These are phyloP conservation scores for Tricholoma bakamatsutake DNA, from an alignment of 768 basidiomycete genomes.

Conservation along the genomic window DNA sequence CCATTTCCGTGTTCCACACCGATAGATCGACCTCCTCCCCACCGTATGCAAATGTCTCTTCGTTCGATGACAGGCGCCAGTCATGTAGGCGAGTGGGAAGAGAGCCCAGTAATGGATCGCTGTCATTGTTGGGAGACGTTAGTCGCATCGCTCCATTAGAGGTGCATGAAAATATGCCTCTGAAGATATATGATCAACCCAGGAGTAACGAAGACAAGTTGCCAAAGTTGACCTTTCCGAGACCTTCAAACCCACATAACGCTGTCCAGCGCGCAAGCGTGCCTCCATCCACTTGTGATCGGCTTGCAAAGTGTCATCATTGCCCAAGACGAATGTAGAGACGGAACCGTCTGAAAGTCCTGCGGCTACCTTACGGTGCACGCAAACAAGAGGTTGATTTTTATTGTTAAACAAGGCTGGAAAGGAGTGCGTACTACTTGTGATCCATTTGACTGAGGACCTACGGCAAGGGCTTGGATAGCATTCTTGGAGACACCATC, in stretches of 20 bases:
- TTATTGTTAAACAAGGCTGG: not conserved
- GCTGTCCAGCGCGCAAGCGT: conserved; percentile 43
- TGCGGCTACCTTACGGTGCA: conserved; percentile 49
- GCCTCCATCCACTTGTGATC: conserved; percentile 59
- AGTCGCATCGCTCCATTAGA: conserved; percentile 67
- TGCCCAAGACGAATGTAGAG: conserved; percentile 36
- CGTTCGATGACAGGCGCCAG: conserved; percentile 54
- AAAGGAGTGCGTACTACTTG: conserved; percentile 32
- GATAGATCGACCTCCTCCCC: conserved; percentile 86
- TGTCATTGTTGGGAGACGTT: conserved; percentile 27
- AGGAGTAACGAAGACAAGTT: not conserved
- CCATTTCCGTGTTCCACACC: conserved; percentile 65
- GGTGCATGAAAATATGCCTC: conserved; percentile 63
- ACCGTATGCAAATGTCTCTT: conserved; percentile 66
- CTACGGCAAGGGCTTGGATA: conserved; percentile 26
- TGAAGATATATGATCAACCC: conserved; percentile 14
- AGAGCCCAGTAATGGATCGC: conserved; percentile 25
- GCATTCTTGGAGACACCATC: conserved; percentile 26
- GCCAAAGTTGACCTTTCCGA: conserved; percentile 39
- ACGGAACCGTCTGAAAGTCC: conserved; percentile 57
- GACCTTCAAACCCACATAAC: conserved; percentile 57
- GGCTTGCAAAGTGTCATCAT: conserved; percentile 34
- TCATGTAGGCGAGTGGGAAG: conserved; percentile 67
- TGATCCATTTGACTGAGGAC: conserved; percentile 20
- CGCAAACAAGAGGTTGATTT: not conserved